A percentile compares a stretch with the other conserved stretches of the same genome.
phyloP scores from a whole-genome alignment of 129 eudicot genomes.

The Scalesia atractyloides region DNA sequence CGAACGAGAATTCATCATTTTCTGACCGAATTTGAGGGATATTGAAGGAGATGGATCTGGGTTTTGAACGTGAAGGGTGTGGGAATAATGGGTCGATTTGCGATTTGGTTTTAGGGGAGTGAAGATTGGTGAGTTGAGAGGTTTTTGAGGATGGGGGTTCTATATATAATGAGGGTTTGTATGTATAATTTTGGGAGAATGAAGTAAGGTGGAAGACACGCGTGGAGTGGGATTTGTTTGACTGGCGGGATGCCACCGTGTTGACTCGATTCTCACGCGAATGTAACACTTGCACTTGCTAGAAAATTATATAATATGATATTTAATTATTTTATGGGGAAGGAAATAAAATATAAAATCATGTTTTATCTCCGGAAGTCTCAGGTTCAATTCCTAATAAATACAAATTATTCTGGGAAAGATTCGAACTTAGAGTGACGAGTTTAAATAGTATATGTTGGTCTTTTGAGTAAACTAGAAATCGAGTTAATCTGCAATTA shows the following conservation, averaged over 20 bases:
- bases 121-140: constrained; percentile 12
- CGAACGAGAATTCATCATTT: constrained; percentile 30
- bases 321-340: too few relatives aligned
- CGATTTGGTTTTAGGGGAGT: background rate
- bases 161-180: constrained; percentile 20
- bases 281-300: background rate
- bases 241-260: constrained; percentile 32
- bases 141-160: background rate
- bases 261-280: constrained; percentile 32
- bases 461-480: too few relatives aligned
- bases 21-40: background rate
- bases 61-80: background rate
- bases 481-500: too few relatives aligned
- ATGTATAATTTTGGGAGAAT: background rate
- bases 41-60: constrained; percentile 1
- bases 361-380: too few relatives aligned
- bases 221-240: constrained; percentile 26
- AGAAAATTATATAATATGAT: background rate
- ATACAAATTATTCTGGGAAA: too few relatives aligned
- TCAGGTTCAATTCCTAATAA: too few relatives aligned
- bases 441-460: too few relatives aligned
- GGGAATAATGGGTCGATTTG: background rate
- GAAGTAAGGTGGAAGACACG: constrained; percentile 37
- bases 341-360: too few relatives aligned
- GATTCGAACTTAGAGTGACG: too few relatives aligned